Evolutionary conservation across 2,329 filamentous ascomycete genomes (phyloP).

Genomic region (Fusarium drepaniforme): DNA sequence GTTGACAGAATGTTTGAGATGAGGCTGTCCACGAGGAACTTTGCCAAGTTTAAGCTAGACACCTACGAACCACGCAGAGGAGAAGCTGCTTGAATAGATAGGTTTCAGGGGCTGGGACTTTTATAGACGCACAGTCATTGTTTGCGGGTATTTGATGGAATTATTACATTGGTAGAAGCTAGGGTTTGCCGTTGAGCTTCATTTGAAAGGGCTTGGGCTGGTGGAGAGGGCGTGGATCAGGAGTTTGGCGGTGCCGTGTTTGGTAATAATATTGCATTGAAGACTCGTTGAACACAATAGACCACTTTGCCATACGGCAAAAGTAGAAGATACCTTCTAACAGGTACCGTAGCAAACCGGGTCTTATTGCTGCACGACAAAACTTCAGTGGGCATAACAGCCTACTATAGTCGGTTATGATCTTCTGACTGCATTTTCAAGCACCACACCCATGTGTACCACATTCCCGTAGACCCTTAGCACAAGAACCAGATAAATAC

Average conservation of each 20-base stretch:
- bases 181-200: background rate
- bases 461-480: too few relatives aligned
- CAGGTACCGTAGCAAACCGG: too few relatives aligned
- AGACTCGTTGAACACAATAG: too few relatives aligned
- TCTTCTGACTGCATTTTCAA: too few relatives aligned
- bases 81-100: background rate
- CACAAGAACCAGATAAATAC: too few relatives aligned
- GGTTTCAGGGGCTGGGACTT: background rate
- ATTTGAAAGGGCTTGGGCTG: background rate
- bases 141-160: background rate
- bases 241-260: background rate
- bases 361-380: too few relatives aligned
- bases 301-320: too few relatives aligned
- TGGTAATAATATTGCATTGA: too few relatives aligned
- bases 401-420: too few relatives aligned
- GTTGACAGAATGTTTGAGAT: slow-evolving; percentile 4
- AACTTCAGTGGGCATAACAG: too few relatives aligned
- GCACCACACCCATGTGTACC: too few relatives aligned
- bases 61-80: background rate
- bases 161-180: background rate
- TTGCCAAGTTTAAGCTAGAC: background rate
- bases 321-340: too few relatives aligned
- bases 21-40: background rate
- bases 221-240: background rate
- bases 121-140: background rate